phyloP scores from a whole-genome alignment of 169 alveolate genomes.

The Neospora caninum region DNA sequence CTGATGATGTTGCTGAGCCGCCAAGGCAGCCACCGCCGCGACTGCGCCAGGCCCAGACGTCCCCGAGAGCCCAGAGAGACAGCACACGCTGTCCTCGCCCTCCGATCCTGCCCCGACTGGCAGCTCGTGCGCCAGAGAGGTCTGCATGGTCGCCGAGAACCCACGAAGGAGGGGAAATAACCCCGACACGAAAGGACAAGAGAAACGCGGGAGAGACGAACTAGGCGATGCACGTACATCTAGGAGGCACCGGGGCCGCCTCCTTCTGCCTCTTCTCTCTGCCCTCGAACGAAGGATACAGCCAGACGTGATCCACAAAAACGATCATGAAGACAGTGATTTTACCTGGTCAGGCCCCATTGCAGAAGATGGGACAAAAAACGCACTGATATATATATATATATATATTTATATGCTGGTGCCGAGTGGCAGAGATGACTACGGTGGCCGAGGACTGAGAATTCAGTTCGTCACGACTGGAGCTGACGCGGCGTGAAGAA shows the following conservation, averaged over 20 bases:
- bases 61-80: neutral
- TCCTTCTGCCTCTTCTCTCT: no score
- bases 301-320: neutral
- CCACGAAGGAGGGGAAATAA: neutral
- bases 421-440: no score
- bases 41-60: neutral
- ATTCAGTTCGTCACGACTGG: no score
- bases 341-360: neutral
- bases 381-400: neutral
- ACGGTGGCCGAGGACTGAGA: no score
- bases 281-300: neutral
- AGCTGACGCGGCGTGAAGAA: no score
- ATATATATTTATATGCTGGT: neutral
- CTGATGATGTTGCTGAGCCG: constrained; percentile 14
- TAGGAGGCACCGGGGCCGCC: no score
- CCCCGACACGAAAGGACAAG: neutral
- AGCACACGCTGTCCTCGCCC: neutral
- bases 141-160: neutral
- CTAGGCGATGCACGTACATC: neutral
- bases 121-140: neutral
- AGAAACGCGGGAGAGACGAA: neutral
- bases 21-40: constrained; percentile 32
- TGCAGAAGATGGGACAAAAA: neutral
- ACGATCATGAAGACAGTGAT: neutral
- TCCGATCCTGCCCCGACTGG: neutral